These are phyloP conservation scores for Grosmannia serpens DNA, from an alignment of 2,329 filamentous ascomycete species.

Conservation along the genomic window DNA sequence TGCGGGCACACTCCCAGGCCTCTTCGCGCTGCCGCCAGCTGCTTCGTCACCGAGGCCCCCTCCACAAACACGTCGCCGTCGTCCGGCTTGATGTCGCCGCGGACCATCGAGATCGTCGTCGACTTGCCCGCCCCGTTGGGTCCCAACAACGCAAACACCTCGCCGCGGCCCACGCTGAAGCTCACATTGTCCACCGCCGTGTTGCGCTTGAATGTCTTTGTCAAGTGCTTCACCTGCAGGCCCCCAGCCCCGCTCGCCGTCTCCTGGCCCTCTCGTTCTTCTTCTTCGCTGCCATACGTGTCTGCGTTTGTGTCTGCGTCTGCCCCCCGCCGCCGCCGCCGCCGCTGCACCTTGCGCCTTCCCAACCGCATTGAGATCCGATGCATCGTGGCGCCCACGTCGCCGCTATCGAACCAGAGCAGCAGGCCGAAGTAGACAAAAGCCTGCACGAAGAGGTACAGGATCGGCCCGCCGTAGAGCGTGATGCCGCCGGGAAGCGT, in stretches of 20 bases:
- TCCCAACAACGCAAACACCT: conserved; percentile 81
- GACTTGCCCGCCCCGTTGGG: conserved; percentile 89
- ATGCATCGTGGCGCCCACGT: conserved; percentile 38
- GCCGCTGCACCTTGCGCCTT: conserved; percentile 7
- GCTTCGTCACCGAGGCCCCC: conserved; percentile 59
- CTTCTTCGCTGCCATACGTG: not conserved
- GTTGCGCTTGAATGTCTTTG: conserved; percentile 65
- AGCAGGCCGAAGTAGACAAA: conserved; percentile 60
- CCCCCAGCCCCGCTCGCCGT: conserved; percentile 35
- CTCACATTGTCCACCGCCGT: conserved; percentile 81
- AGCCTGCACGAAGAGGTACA: conserved; percentile 69
- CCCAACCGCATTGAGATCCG: conserved; percentile 1
- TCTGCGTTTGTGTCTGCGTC: conserved; percentile 10
- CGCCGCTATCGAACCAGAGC: conserved; percentile 71
- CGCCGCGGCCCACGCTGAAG: conserved; percentile 66
- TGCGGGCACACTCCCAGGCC: conserved; percentile 88
- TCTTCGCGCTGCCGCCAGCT: conserved; percentile 59
- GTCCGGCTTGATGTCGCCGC: conserved; percentile 73
- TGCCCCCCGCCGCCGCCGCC: conserved; percentile 16
- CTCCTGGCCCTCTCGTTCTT: not conserved
- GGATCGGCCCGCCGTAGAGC: conserved; percentile 72
- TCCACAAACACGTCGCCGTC: conserved; percentile 77
- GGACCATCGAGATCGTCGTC: conserved; percentile 78
- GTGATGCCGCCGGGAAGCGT: conserved; percentile 58
- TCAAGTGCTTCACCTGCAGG: conserved; percentile 67